Conservation (phyloP, 495 filamentous ascomycete species). For the Clavariopsis aquatica region DNA sequence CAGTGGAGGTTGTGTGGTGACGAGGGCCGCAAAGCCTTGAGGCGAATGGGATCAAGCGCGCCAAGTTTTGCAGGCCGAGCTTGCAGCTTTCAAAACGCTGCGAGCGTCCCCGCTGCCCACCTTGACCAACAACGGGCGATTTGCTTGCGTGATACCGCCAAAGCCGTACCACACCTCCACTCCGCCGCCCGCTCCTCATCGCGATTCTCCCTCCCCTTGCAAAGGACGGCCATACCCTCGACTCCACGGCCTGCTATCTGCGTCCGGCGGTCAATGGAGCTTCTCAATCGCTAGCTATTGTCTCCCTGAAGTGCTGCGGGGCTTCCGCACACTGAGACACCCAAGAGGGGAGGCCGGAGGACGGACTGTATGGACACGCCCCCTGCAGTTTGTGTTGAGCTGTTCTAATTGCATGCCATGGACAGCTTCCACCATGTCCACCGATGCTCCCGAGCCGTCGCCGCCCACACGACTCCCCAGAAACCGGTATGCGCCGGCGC, state of each 20-base stretch:
- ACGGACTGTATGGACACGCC: conserved; percentile 29
- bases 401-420: conserved; percentile 12
- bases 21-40: conserved; percentile 22
- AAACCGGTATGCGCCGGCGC: conserved; percentile 37
- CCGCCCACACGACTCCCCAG: conserved; percentile 30
- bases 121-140: background rate
- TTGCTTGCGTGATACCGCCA: background rate
- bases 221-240: background rate
- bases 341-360: conserved; percentile 38
- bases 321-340: conserved; percentile 43
- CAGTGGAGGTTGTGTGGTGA: conserved; percentile 15
- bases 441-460: conserved; percentile 27
- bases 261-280: conserved; percentile 41
- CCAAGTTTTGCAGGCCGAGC: conserved; percentile 14
- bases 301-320: conserved; percentile 45
- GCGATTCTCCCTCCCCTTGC: background rate
- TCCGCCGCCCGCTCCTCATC: background rate
- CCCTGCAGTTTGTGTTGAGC: background rate
- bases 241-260: conserved; percentile 10
- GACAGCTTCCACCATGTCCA: conserved; percentile 35
- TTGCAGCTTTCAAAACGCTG: conserved; percentile 19
- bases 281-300: conserved; percentile 44
- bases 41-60: conserved; percentile 28
- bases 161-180: background rate
- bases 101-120: background rate